Evolutionary conservation across 1,284 basidiomycete species (phyloP), one percentile per base, ranked within the genome.

Genomic region (Trichosporon sp.): DNA sequence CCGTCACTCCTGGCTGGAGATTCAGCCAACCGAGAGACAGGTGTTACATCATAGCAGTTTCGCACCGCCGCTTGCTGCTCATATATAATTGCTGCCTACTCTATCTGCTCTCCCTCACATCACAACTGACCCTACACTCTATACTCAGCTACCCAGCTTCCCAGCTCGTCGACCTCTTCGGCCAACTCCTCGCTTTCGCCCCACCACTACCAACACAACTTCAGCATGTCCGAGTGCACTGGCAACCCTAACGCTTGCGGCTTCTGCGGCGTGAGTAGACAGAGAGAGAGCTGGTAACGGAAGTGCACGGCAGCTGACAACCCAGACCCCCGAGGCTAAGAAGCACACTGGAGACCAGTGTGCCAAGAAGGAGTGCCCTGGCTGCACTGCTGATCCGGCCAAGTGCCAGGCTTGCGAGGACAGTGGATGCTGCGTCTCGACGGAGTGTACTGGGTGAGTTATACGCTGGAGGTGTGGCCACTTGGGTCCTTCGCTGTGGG

Each of bases 381-480:
- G 77, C 60, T 78, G 77, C 64, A 68, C 73, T 8, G 72, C 77
- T 69, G 69, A 78, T 69, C 73, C 77, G 27, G 33, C 60, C 14
- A 31, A 64, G 29, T 78, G 77, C 64, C 33, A 63, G 23, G 74
- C 74, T 34, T 78, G 77, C 66, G 60, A 77, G 61, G 77, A 75
- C 33, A 66, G 65, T n/a, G 76, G 74, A 16, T 76, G 77, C 59
- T 78, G 76, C 59, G 67, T 76, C 57, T 75, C 77, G 25, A 72
- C 66, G 44, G 73, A 73, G 63, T 78, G 77, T 64, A 78, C 77
- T 33, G 77, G 77, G 77, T 78, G 58, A 71, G 76, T 73, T 11
- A 8, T 4, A 25, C n/a, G n/a, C n/a, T n/a, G n/a, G n/a, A n/a
- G n/a, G n/a, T n/a, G n/a, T n/a, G n/a, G n/a, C n/a, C n/a, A n/a